Conservation (phyloP, 768 basidiomycete genomes). For the Ephemerocybe angulata region DNA sequence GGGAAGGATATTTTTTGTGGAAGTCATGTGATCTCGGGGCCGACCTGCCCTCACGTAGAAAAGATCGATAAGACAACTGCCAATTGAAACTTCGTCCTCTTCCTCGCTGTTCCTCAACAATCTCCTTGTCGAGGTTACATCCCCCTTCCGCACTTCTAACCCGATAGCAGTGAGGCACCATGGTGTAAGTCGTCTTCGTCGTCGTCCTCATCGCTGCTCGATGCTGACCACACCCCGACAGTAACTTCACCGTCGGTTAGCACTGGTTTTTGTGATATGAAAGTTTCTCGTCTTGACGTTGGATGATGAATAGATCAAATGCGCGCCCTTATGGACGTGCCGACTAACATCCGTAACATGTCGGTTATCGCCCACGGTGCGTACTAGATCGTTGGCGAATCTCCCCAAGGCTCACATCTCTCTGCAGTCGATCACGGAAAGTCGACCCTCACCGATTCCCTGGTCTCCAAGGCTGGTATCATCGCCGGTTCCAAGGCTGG, state of each 20-base stretch:
- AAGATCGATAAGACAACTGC: conserved; percentile 41
- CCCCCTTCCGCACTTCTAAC: conserved; percentile 16
- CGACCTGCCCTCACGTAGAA: conserved; percentile 35
- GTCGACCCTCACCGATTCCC: conserved; percentile 97
- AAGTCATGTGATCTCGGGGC: conserved; percentile 16
- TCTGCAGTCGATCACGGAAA: conserved; percentile 96
- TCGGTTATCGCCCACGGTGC: conserved; percentile 88
- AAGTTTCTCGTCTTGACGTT: conserved; percentile 10
- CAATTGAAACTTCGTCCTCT: conserved; percentile 35
- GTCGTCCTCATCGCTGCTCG: conserved; percentile 23
- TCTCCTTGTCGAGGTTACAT: conserved; percentile 28
- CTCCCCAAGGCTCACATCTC: conserved; percentile 11
- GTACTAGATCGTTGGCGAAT: conserved; percentile 26
- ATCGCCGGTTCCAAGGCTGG: conserved; percentile 94
- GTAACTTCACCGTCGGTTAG: conserved; percentile 88
- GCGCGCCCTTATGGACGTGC: conserved; percentile 81
- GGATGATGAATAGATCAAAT: conserved; percentile 62
- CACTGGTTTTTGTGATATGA: conserved; percentile 14
- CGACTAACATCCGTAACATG: conserved; percentile 95
- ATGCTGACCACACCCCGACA: conserved; percentile 31
- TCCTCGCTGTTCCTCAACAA: conserved; percentile 29
- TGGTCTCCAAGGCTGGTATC: conserved; percentile 99
- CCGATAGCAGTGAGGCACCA: conserved; percentile 53
- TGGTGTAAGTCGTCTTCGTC: conserved; percentile 65
- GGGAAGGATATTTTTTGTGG: not conserved